Evolutionary conservation across 2,329 filamentous ascomycete species (phyloP).

Genomic region (Colletotrichum euphorbiae): DNA sequence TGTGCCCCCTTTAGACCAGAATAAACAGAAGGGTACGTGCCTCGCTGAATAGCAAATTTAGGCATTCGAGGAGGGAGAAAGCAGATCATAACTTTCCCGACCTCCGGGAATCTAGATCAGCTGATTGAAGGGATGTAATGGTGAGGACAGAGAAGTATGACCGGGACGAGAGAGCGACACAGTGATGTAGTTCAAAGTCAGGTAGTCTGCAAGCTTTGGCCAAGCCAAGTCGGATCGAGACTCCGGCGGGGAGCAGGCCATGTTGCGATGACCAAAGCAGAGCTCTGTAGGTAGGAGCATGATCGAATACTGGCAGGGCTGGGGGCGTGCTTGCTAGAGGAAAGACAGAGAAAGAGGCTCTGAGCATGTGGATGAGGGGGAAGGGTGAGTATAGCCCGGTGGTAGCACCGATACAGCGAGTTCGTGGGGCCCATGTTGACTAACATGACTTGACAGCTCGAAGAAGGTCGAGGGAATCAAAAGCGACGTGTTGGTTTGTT

Average conservation of each 20-base stretch:
- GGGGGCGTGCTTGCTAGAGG: conserved; percentile 1
- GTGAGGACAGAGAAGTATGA: conserved; percentile 17
- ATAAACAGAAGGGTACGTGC: conserved; percentile 12
- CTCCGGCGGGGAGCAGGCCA: conserved; percentile 27
- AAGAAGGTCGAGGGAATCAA: conserved; percentile 9
- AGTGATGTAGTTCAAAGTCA: conserved; percentile 11
- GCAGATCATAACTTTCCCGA: conserved; percentile 24
- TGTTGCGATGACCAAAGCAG: conserved; percentile 16
- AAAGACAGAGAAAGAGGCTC: neutral
- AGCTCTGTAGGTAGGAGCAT: conserved; percentile 1
- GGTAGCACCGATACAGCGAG: conserved; percentile 14
- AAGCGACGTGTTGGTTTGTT: conserved; percentile 13
- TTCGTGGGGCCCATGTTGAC: conserved; percentile 1
- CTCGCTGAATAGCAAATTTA: conserved; percentile 2
- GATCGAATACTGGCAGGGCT: conserved; percentile 12
- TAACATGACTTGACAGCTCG: conserved; percentile 28
- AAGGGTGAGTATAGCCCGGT: conserved; percentile 24
- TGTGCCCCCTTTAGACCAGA: conserved; percentile 27
- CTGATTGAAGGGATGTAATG: conserved; percentile 37
- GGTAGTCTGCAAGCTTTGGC: conserved; percentile 35
- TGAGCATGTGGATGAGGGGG: conserved; percentile 13
- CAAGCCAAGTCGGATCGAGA: conserved; percentile 38
- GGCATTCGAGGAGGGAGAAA: conserved; percentile 17
- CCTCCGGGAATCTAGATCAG: conserved; percentile 9
- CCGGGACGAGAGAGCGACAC: conserved; percentile 19